Evolutionary conservation across 1,139 yeast species (phyloP).

Genomic region (Geotrichum restrictum): DNA sequence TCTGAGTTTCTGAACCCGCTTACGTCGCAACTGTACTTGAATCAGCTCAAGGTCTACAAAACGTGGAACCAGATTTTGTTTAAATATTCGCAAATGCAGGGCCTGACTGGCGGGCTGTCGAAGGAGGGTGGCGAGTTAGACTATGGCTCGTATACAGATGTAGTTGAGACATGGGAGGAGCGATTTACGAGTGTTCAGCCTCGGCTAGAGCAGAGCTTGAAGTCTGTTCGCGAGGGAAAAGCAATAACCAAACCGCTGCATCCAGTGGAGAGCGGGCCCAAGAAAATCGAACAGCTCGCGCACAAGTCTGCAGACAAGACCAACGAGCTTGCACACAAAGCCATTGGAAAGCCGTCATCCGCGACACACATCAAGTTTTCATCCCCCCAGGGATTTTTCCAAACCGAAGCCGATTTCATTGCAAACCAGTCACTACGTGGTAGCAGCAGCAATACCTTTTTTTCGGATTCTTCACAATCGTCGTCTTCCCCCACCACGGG

Average conservation of each 20-base stretch:
- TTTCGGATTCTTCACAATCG: neutral
- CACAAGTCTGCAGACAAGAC: constrained; percentile 24
- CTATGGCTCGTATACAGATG: neutral
- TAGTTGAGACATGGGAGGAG: constrained; percentile 33
- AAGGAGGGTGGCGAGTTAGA: constrained; percentile 20
- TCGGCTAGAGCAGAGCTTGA: constrained; percentile 33
- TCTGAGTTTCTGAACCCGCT: constrained; percentile 50
- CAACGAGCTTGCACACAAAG: constrained; percentile 20
- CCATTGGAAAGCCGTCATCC: constrained; percentile 12
- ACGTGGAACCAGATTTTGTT: constrained; percentile 29
- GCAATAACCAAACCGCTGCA: constrained; percentile 33
- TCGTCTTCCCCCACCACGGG: constrained; percentile 1
- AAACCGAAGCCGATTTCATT: constrained; percentile 19
- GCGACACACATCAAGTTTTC: constrained; percentile 20
- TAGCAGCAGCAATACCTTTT: neutral
- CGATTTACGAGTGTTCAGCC: constrained; percentile 33
- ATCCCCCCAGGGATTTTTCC: constrained; percentile 21
- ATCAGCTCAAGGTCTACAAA: constrained; percentile 32
- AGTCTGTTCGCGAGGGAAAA: constrained; percentile 31
- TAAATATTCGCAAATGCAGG: constrained; percentile 32
- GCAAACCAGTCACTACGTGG: neutral
- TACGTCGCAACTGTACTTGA: constrained; percentile 34
- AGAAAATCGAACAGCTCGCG: constrained; percentile 18
- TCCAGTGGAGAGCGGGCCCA: constrained; percentile 18
- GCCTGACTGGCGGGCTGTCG: constrained; percentile 22